Evolutionary conservation across 2,329 filamentous ascomycete genomes (phyloP), one percentile per base, ranked within the genome.

Genomic region (Cytospora leucostoma): DNA sequence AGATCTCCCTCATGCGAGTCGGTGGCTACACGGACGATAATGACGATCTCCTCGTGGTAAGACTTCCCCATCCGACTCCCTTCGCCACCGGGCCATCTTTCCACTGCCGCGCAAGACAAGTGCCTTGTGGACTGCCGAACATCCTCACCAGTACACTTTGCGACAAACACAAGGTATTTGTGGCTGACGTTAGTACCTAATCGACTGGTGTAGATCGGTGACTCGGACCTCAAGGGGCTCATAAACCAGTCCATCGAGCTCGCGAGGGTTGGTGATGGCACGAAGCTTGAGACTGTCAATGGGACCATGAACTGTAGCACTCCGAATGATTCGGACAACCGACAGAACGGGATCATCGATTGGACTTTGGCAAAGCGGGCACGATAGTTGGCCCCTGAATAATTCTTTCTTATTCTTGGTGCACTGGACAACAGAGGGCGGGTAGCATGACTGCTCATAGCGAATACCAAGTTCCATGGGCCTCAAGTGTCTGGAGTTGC

Each of bases 231-330:
- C 15, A 33, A 49, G n/a, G 54, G 27, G 51, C 34, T 61, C 34
- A 61, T 61, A 19, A 47, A 61, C 38, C 37, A 47, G 32, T 55
- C 58, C 44, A 52, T 61, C 32, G 38, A 61, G 35, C 38, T 61
- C 4, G 51, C 51, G 1, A 61, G 37, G 51, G 37, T 27, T 2
- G 58, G 58, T 12, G 37, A n/a, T 12, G 58, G 58, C 11, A 52
- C 44, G 5, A 19, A 55, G 32, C 17, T 61, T 13, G 37, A 55
- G 12, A 55, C 38, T 11, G 50, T 40, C 8, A 32, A 61, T 7
- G 58, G 58, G 8, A 34, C 40, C 50, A 61, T 61, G 51, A 55
- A 55, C 7, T 61, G 58, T 51, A 49, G n/a, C 44, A 47, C 44
- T 21, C 5, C 44, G 7, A 12, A 5, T 17, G 44, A 21, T 19